Evolutionary conservation across 441 rosid genomes (phyloP), one percentile per base, ranked within the genome.

Genomic region (Eugenia klotzschiana): DNA sequence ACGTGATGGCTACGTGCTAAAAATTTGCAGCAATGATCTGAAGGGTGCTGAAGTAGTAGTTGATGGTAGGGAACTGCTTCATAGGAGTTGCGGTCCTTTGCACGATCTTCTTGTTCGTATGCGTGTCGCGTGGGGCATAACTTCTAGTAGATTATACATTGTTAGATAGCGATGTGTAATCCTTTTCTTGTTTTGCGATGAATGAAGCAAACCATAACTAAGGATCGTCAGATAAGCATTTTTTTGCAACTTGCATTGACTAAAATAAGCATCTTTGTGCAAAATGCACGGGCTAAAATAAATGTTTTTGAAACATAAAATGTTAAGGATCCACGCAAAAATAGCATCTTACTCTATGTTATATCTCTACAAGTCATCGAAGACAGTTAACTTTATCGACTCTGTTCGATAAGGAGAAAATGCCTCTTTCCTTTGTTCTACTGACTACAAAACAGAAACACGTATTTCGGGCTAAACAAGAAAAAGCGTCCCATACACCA

Each of bases 21-120:
- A 60, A 60, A 8, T 60, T 60, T 2, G 72, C 0, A 58, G 0
- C 0, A 58, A 27, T 27, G 3, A 27, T 27, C 2, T 10, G 3
- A 55, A 54, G 7, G 14, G 7, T 55, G 58, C 13, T 55, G 14
- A 55, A 4, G 58, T 23, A 9, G 27, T 23, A n/a, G 14, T n/a
- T n/a, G 58, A 55, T n/a, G 58, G 10, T 1, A 2, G 14, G 23
- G 56, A 53, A 53, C 11, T 8, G 2, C 56, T 53, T 20, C n/a
- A 20, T 20, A 20, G 56, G n/a, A 53, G 58, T 55, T 6, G 6
- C 1, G 15, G 26, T n/a, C 58, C 15, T 55, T 55, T 55, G 58
- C 26, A 54, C 6, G 6, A 23, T 23, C 25, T 23, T 23, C 58
- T 3, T 23, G 12, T 23, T 23, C 12, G n/a, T 22, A 54, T 22